Percentiles rank a stretch among this genome's conserved stretches.
phyloP scores from a whole-genome alignment of 352 stramenopile genomes.

The Peronospora farinosa region DNA sequence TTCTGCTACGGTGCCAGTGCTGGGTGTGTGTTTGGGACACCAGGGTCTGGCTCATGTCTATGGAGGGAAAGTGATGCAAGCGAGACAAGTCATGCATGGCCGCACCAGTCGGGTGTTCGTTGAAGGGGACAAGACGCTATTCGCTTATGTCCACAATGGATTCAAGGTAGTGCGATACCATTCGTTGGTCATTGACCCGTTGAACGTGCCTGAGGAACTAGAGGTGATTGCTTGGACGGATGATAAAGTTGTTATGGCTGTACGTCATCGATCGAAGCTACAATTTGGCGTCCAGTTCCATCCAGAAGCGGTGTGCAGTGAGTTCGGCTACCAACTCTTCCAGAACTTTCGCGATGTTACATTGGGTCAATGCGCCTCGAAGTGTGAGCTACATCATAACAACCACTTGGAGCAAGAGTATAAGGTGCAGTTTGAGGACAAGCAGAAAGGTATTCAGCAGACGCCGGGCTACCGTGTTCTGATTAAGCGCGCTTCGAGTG shows the following conservation, averaged over 20 bases:
- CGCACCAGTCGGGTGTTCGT: slow-evolving; percentile 76
- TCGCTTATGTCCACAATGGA: slow-evolving; percentile 46
- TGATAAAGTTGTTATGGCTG: slow-evolving; percentile 84
- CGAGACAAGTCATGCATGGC: slow-evolving; percentile 91
- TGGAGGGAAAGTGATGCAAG: slow-evolving; percentile 73
- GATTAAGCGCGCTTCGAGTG: slow-evolving; percentile 32
- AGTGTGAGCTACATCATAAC: slow-evolving; percentile 49
- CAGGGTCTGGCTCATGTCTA: slow-evolving; percentile 90
- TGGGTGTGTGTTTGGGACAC: slow-evolving; percentile 97
- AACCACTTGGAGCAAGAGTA: slow-evolving; percentile 20
- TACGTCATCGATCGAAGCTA: slow-evolving; percentile 74
- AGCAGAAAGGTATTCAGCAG: neutral
- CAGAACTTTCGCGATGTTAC: slow-evolving; percentile 86
- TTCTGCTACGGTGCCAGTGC: slow-evolving; percentile 64
- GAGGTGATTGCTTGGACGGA: slow-evolving; percentile 55
- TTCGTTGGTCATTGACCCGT: slow-evolving; percentile 85
- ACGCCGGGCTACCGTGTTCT: slow-evolving; percentile 20
- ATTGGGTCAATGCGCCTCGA: slow-evolving; percentile 25
- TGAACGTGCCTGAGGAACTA: slow-evolving; percentile 39
- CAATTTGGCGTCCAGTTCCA: slow-evolving; percentile 97
- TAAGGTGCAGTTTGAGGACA: neutral
- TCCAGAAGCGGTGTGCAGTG: slow-evolving; percentile 91
- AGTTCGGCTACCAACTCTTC: slow-evolving; percentile 80
- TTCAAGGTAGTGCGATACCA: slow-evolving; percentile 95
- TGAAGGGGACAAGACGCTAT: slow-evolving; percentile 37